Evolutionary conservation across 2,329 filamentous ascomycete genomes (phyloP).

Genomic region (Cladosporium colombiae): DNA sequence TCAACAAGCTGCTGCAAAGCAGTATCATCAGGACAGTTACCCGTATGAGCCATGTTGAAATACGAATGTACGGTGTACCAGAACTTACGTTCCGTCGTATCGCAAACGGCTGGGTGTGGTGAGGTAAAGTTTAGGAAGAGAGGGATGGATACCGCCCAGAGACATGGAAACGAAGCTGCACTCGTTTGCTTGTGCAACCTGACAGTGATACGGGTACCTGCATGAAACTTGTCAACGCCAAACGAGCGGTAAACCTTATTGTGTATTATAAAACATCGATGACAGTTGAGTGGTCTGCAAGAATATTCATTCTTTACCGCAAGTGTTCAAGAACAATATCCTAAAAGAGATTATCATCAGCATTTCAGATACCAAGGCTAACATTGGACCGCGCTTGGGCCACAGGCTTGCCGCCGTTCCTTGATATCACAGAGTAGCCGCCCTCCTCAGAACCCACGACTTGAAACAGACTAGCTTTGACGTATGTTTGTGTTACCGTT

Average conservation of each 20-base stretch:
- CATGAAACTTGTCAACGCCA: not conserved
- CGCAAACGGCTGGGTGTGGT: not conserved
- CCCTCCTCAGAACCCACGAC: too few species aligned
- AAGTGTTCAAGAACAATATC: too few species aligned
- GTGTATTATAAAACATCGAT: too few species aligned
- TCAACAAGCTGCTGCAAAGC: constrained; percentile 44
- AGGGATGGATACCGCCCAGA: too few species aligned
- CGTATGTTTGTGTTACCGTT: not conserved
- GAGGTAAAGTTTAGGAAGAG: not conserved
- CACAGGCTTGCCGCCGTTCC: not conserved
- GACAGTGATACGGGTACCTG: not conserved
- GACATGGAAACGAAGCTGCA: not conserved
- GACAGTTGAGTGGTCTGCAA: too few species aligned
- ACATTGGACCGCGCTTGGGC: not conserved
- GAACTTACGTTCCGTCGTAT: too few species aligned
- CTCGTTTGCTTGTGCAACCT: not conserved
- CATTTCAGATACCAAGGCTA: too few species aligned
- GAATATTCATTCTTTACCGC: too few species aligned
- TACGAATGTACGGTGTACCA: not conserved
- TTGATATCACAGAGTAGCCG: not conserved
- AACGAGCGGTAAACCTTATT: too few species aligned
- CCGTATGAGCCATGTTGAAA: constrained; percentile 41
- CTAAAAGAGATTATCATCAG: too few species aligned
- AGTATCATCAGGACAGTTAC: constrained; percentile 52
- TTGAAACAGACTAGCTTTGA: not conserved